These are phyloP conservation scores for Tolypocladium tropicale DNA, from an alignment of 2,329 filamentous ascomycete species.

Conservation along the genomic window DNA sequence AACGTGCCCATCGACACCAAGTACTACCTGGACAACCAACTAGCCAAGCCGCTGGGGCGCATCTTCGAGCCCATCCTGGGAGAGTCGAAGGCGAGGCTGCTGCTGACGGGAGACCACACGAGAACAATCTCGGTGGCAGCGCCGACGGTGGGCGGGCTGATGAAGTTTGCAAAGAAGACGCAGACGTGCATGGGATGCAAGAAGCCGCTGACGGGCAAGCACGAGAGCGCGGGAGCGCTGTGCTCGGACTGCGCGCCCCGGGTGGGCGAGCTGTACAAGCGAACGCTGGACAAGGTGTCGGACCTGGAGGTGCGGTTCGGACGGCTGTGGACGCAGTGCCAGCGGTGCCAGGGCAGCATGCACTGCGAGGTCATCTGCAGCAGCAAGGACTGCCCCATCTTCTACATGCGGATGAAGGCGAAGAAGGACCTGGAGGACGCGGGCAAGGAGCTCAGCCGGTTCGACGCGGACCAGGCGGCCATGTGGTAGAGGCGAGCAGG, in stretches of 20 bases:
- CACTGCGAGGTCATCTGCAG: conserved; percentile 98
- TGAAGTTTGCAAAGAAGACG: conserved; percentile 98
- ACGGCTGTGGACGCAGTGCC: conserved; percentile 94
- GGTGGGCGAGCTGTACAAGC: conserved; percentile 87
- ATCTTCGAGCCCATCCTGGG: conserved; percentile 98
- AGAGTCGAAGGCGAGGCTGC: conserved; percentile 76
- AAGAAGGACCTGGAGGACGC: conserved; percentile 98
- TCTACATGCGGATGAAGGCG: conserved; percentile 99
- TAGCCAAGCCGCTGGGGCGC: conserved; percentile 84
- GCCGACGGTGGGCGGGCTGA: conserved; percentile 81
- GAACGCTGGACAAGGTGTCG: conserved; percentile 76
- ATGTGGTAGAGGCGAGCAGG: conserved; percentile 32
- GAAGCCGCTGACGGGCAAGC: conserved; percentile 74
- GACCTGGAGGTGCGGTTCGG: conserved; percentile 91
- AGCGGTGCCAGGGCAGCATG: conserved; percentile 94
- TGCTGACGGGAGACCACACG: conserved; percentile 89
- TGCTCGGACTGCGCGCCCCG: conserved; percentile 78
- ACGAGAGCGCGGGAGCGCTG: conserved; percentile 76
- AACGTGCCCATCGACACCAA: conserved; percentile 97
- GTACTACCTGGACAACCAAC: conserved; percentile 97
- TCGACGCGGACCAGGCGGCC: conserved; percentile 75
- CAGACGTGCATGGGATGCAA: conserved; percentile 99
- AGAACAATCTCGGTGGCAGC: conserved; percentile 89
- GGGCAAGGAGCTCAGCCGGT: conserved; percentile 79
- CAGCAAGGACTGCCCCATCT: conserved; percentile 93